These are phyloP conservation scores for Metarhizium album DNA, from an alignment of 2,329 filamentous ascomycete genomes.

Conservation along the genomic window DNA sequence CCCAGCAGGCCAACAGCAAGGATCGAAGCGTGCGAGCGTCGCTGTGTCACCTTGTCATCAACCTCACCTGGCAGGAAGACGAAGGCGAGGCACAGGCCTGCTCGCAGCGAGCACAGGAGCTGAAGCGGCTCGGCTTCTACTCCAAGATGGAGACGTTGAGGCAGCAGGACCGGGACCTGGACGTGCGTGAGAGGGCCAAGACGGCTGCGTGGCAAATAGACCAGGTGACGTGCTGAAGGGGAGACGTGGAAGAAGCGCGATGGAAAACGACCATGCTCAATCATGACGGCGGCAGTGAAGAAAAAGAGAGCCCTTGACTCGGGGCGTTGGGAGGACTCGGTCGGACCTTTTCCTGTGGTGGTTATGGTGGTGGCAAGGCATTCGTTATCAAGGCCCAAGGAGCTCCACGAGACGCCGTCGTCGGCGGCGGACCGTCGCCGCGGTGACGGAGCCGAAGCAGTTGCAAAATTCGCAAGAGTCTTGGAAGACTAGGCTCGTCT, in stretches of 20 bases:
- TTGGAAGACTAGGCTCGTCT: background rate
- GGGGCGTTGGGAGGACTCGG: background rate
- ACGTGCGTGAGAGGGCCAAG: constrained; percentile 77
- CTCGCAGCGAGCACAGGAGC: constrained; percentile 52
- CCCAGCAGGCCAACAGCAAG: constrained; percentile 62
- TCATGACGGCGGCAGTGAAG: background rate
- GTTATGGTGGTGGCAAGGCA: background rate
- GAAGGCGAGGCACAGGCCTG: constrained; percentile 54
- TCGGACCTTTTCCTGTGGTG: background rate
- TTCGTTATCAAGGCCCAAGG: background rate
- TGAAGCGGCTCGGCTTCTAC: constrained; percentile 63
- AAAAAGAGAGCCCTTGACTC: background rate
- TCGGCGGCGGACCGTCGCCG: background rate
- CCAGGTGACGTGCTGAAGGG: constrained; percentile 19
- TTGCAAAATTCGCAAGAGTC: background rate
- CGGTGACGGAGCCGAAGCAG: too few species aligned
- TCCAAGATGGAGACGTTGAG: constrained; percentile 51
- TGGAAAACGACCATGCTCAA: background rate
- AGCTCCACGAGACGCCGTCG: background rate
- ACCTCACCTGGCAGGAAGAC: constrained; percentile 76
- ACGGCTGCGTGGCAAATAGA: constrained; percentile 65
- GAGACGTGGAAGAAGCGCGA: background rate
- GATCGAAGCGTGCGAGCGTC: constrained; percentile 65
- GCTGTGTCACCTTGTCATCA: constrained; percentile 75
- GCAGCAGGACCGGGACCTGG: constrained; percentile 61